Evolutionary conservation across 192 early-diverging fungal species (phyloP), one percentile per base, ranked within the genome.

Genomic region (Linnemannia schmuckeri): DNA sequence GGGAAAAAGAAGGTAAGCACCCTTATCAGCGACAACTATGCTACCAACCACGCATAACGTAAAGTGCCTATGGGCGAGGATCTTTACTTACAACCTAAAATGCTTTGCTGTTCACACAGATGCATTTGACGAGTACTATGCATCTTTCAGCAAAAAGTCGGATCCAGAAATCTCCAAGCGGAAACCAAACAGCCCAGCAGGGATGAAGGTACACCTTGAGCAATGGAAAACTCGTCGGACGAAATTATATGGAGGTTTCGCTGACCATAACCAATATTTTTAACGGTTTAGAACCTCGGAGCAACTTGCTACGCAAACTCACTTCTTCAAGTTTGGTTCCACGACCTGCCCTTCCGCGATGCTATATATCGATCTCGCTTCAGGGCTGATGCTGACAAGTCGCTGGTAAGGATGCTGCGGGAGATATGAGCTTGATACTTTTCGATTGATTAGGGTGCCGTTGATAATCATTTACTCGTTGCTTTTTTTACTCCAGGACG

Each of bases 241-340:
- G 27, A 66, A 42, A 66, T 47, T 78, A 69, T 38, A 5, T 24
- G 37, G 70, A 46, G 1, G 22, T 66, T 33, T 30, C 12, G 41
- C 33, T 55, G 61, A 30, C 61, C 2, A 15, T 0, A 7, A 66
- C 12, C 3, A 20, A 57, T 71, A 27, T 75, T 27, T 44, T 52
- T 3, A 9, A 4, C n/a, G 61, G 1, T 1, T 77, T 77, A 89
- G 88, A 89, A 89, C 38, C 88, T 89, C 40, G 88, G 88, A 35
- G 88, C 88, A 35, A 89, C 88, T 12, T 89, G 88, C 40, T 89
- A 89, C 41, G 85, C 80, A 1, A 89, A 89, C 41, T 77, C 83
- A 18, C 61, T 87, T 2, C 75, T 89, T 4, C 88, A 89, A n/a
- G 88, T 87, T 2, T 89, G 88, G 88, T 89, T 89, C 41, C 88